Conservation (phyloP, 2,329 filamentous ascomycete species). For the Botryotinia convoluta region DNA sequence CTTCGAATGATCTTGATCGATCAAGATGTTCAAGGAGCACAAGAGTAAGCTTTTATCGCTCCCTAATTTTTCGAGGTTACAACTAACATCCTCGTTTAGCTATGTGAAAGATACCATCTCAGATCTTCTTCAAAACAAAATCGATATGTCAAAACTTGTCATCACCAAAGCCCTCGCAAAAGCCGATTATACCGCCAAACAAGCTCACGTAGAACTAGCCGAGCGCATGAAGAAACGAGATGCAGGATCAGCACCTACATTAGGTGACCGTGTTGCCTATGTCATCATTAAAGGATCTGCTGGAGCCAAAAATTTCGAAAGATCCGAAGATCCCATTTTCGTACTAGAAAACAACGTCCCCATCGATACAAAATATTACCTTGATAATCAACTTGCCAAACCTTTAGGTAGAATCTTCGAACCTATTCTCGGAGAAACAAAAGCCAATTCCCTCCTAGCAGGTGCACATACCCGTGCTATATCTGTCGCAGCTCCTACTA, state of each 20-base stretch:
- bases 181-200: conserved; percentile 82
- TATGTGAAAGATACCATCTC: conserved; percentile 94
- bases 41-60: conserved; percentile 66
- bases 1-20: conserved; percentile 95
- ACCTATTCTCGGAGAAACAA: conserved; percentile 91
- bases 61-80: background rate
- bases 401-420: conserved; percentile 95
- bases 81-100: background rate
- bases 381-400: conserved; percentile 97
- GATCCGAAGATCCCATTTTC: conserved; percentile 94
- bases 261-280: conserved; percentile 48
- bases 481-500: conserved; percentile 82
- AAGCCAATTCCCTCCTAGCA: conserved; percentile 78
- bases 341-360: conserved; percentile 97
- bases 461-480: conserved; percentile 96
- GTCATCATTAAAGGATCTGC: conserved; percentile 92
- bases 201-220: conserved; percentile 93
- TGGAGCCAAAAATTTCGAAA: conserved; percentile 93
- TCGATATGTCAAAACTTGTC: conserved; percentile 98
- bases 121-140: conserved; percentile 91
- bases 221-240: conserved; percentile 69
- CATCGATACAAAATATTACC: conserved; percentile 97
- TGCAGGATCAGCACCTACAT: conserved; percentile 15
- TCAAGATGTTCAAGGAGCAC: conserved; percentile 81
- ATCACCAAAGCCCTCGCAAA: conserved; percentile 98